These are phyloP conservation scores for Nakataea oryzae DNA, from an alignment of 2,329 filamentous ascomycete genomes.

Conservation along the genomic window DNA sequence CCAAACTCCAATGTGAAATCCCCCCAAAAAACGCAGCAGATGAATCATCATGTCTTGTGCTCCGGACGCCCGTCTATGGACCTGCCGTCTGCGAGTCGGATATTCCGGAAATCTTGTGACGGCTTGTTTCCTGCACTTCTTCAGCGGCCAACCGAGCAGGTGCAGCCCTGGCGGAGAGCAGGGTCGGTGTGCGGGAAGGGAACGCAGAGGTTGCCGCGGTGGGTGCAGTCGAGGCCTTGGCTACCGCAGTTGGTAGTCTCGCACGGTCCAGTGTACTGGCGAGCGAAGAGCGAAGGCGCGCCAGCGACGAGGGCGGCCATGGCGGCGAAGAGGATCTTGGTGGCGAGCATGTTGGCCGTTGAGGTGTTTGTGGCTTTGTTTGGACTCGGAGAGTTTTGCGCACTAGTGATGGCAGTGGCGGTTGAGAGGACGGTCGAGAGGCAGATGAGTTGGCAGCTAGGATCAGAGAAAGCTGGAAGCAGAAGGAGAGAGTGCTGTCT, in stretches of 20 bases:
- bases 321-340: not conserved
- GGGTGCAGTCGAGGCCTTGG: not conserved
- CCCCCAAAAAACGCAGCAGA: no score
- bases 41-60: no score
- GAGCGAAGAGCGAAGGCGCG: not conserved
- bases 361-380: not conserved
- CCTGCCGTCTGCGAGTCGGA: not conserved
- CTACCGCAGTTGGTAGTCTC: not conserved
- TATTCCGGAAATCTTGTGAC: not conserved
- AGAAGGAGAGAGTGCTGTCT: no score
- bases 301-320: not conserved
- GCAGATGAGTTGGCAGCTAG: no score
- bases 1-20: no score
- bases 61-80: no score
- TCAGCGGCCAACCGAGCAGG: not conserved
- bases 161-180: slow-evolving; percentile 1
- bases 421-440: no score
- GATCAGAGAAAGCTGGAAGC: no score
- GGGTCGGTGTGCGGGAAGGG: not conserved
- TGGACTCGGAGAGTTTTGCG: not conserved
- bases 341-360: not conserved
- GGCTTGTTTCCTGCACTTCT: not conserved
- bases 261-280: slow-evolving; percentile 1
- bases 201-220: not conserved
- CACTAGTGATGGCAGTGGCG: not conserved